A percentile compares a stretch with the other conserved stretches of the same genome.
Conservation (phyloP, 2,329 filamentous ascomycete genomes). For the Penicillium fuscoglaucum region DNA sequence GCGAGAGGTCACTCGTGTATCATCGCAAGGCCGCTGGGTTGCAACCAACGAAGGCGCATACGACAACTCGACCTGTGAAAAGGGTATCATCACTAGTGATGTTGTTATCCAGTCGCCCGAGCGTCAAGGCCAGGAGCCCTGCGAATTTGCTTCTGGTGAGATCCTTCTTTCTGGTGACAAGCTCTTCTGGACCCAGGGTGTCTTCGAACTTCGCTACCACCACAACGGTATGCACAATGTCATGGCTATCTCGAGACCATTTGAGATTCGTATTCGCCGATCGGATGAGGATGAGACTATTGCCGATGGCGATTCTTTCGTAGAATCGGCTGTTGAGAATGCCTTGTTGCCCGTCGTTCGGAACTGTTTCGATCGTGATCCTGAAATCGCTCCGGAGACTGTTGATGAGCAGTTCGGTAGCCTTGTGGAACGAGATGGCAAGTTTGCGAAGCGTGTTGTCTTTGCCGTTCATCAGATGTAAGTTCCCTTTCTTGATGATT, state of each 20-base stretch:
- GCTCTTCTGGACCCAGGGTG: conserved; percentile 94
- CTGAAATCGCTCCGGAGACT: conserved; percentile 80
- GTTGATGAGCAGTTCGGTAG: conserved; percentile 81
- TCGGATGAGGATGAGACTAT: conserved; percentile 74
- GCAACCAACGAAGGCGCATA: conserved; percentile 75
- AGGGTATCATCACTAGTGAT: conserved; percentile 72
- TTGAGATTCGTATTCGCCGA: conserved; percentile 80
- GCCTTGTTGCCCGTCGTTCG: conserved; percentile 79
- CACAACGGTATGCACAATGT: conserved; percentile 90
- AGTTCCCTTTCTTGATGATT: conserved; percentile 24
- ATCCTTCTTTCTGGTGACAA: conserved; percentile 89
- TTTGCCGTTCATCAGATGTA: conserved; percentile 94
- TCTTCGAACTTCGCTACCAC: conserved; percentile 97
- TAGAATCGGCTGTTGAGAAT: conserved; percentile 70
- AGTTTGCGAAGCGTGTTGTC: conserved; percentile 85
- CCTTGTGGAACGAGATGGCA: conserved; percentile 80
- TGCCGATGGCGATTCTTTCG: conserved; percentile 58
- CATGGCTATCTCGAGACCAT: conserved; percentile 90
- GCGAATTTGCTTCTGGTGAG: conserved; percentile 71
- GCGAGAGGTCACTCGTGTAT: conserved; percentile 77
- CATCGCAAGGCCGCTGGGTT: conserved; percentile 86
- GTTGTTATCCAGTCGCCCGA: conserved; percentile 52
- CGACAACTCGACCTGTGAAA: conserved; percentile 72
- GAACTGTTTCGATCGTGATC: conserved; percentile 90
- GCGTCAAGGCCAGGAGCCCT: conserved; percentile 49